These are phyloP conservation scores for Coprinellus micaceus DNA, from an alignment of 768 basidiomycete genomes.

Conservation along the genomic window DNA sequence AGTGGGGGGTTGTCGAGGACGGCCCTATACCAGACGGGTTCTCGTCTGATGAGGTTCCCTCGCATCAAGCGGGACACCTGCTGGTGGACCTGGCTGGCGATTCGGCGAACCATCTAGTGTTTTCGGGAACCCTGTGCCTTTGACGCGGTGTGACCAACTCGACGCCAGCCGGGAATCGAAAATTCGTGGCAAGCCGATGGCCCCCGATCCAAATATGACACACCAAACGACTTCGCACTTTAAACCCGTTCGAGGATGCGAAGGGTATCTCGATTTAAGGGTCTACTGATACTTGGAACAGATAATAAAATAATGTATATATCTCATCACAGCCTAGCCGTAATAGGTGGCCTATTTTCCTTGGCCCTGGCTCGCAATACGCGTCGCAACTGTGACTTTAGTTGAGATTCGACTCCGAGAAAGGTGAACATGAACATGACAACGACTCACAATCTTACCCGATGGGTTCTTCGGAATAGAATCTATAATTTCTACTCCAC, in stretches of 20 bases:
- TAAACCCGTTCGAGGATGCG: no score
- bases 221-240: slow-evolving; percentile 10
- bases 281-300: no score
- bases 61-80: slow-evolving; percentile 79
- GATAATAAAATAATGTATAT: neutral
- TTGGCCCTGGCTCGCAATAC: slow-evolving; percentile 51
- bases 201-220: slow-evolving; percentile 17
- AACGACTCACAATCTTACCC: slow-evolving; percentile 54
- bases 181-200: slow-evolving; percentile 14
- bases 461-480: slow-evolving; percentile 67
- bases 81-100: slow-evolving; percentile 87
- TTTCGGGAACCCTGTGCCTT: no score
- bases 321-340: neutral
- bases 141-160: neutral
- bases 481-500: slow-evolving; percentile 61
- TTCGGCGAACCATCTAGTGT: slow-evolving; percentile 65
- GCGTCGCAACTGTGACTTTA: slow-evolving; percentile 39
- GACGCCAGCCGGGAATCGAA: slow-evolving; percentile 11
- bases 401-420: neutral
- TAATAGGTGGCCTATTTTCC: neutral
- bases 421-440: neutral
- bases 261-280: no score
- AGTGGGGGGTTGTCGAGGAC: slow-evolving; percentile 88
- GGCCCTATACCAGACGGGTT: slow-evolving; percentile 82
- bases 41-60: slow-evolving; percentile 53